Evolutionary conservation across 495 filamentous ascomycete genomes (phyloP).

Genomic region (Penicillium pulvis): DNA sequence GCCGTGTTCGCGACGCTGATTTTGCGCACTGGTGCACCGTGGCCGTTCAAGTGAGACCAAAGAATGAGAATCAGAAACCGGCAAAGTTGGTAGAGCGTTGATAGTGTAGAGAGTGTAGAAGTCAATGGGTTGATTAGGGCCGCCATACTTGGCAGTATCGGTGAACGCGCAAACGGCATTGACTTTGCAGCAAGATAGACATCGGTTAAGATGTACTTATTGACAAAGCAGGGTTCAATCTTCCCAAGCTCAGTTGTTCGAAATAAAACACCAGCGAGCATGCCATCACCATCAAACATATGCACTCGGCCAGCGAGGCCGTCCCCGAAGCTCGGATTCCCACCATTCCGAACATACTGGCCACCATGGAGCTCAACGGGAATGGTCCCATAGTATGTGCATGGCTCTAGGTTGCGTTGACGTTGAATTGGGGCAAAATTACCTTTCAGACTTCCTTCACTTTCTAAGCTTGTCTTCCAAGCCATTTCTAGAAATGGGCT

Average conservation of each 20-base stretch:
- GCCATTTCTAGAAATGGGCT: not conserved
- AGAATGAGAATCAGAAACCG: constrained; percentile 48
- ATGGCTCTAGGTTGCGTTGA: constrained; percentile 50
- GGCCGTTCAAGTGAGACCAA: constrained; percentile 53
- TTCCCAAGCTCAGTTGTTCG: constrained; percentile 26
- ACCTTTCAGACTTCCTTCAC: constrained; percentile 52
- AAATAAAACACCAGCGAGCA: constrained; percentile 67
- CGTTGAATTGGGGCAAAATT: constrained; percentile 64
- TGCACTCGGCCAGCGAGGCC: constrained; percentile 57
- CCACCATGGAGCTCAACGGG: constrained; percentile 62
- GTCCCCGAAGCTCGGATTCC: constrained; percentile 62
- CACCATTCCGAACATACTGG: constrained; percentile 71
- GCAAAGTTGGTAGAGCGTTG: constrained; percentile 47
- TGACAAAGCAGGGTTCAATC: constrained; percentile 60
- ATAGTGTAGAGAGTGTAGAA: constrained; percentile 41
- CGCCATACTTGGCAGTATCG: constrained; percentile 62
- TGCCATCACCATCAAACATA: constrained; percentile 74
- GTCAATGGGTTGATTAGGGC: constrained; percentile 56
- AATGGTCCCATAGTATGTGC: constrained; percentile 53
- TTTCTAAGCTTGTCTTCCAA: constrained; percentile 32
- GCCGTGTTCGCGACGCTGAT: constrained; percentile 68
- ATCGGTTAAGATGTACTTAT: constrained; percentile 66
- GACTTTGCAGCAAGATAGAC: constrained; percentile 50
- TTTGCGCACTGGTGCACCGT: constrained; percentile 58
- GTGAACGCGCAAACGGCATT: constrained; percentile 25